These are phyloP conservation scores for Francoa sonchifolia DNA, from an alignment of 441 rosid genomes.

Conservation along the genomic window DNA sequence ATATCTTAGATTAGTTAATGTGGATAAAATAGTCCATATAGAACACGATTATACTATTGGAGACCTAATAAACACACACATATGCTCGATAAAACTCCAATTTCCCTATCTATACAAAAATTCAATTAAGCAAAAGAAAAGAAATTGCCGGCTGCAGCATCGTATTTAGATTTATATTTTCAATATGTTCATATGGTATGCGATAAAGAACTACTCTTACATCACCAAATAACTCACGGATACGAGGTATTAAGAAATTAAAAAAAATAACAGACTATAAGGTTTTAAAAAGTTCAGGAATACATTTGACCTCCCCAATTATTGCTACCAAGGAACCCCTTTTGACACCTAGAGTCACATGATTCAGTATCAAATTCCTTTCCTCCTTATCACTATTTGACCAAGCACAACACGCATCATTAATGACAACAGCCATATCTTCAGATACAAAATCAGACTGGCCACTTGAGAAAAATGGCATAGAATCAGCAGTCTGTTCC, in stretches of 20 bases:
- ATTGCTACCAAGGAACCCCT: slow-evolving; percentile 63
- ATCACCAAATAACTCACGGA: too few relatives aligned
- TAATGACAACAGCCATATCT: slow-evolving; percentile 38
- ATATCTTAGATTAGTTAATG: slow-evolving; percentile 2
- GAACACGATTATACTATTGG: not conserved
- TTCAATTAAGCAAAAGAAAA: too few relatives aligned
- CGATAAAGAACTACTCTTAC: too few relatives aligned
- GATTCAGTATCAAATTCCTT: slow-evolving; percentile 40
- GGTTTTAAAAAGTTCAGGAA: slow-evolving; percentile 5
- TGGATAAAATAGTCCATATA: not conserved
- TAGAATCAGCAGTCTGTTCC: slow-evolving; percentile 15
- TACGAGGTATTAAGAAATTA: too few relatives aligned
- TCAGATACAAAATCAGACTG: slow-evolving; percentile 23
- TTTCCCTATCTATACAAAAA: too few relatives aligned
- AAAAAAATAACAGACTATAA: slow-evolving; percentile 1
- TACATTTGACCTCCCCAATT: slow-evolving; percentile 64
- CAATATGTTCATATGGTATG: too few relatives aligned
- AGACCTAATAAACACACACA: too few relatives aligned
- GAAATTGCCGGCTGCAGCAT: too few relatives aligned
- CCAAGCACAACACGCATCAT: slow-evolving; percentile 66
- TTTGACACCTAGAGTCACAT: slow-evolving; percentile 45
- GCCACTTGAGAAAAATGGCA: slow-evolving; percentile 17
- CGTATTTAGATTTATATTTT: too few relatives aligned
- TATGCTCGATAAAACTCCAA: too few relatives aligned
- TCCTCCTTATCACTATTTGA: slow-evolving; percentile 34